Conservation (phyloP, 2,329 filamentous ascomycete species). For the Apiospora saccharicola region DNA sequence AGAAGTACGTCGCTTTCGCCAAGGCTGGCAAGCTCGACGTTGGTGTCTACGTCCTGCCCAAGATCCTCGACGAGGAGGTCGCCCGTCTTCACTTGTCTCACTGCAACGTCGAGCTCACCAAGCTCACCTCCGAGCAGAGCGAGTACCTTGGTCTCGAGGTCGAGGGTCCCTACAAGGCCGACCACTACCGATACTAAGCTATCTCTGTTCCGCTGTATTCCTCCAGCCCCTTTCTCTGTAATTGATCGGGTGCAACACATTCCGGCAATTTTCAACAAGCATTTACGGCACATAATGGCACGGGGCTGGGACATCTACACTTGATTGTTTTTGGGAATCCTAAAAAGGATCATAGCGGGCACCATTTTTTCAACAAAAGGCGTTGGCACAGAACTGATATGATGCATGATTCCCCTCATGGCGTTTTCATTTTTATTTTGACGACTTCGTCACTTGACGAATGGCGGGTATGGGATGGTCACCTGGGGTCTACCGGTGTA, state of each 20-base stretch:
- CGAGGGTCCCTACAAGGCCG: slow-evolving; percentile 95
- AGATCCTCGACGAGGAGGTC: slow-evolving; percentile 99
- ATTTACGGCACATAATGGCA: slow-evolving; percentile 41
- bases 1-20: slow-evolving; percentile 97
- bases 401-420: slow-evolving; percentile 49
- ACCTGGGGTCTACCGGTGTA: slow-evolving; percentile 19
- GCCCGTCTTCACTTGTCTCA: slow-evolving; percentile 91
- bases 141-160: slow-evolving; percentile 90
- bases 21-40: slow-evolving; percentile 88
- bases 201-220: slow-evolving; percentile 13
- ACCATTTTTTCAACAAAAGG: slow-evolving; percentile 49
- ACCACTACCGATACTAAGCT: slow-evolving; percentile 79
- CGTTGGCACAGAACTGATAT: slow-evolving; percentile 43
- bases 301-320: slow-evolving; percentile 20
- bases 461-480: slow-evolving; percentile 1
- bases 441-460: slow-evolving; percentile 18
- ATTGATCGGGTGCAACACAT: slow-evolving; percentile 27
- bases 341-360: slow-evolving; percentile 40
- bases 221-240: neutral
- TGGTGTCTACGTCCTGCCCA: slow-evolving; percentile 96
- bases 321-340: slow-evolving; percentile 34
- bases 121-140: slow-evolving; percentile 84
- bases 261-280: slow-evolving; percentile 39
- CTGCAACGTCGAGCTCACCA: slow-evolving; percentile 92
- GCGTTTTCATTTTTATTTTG: slow-evolving; percentile 41